phyloP scores from a whole-genome alignment of 352 stramenopile genomes.

The Phytophthora boehmeriae region DNA sequence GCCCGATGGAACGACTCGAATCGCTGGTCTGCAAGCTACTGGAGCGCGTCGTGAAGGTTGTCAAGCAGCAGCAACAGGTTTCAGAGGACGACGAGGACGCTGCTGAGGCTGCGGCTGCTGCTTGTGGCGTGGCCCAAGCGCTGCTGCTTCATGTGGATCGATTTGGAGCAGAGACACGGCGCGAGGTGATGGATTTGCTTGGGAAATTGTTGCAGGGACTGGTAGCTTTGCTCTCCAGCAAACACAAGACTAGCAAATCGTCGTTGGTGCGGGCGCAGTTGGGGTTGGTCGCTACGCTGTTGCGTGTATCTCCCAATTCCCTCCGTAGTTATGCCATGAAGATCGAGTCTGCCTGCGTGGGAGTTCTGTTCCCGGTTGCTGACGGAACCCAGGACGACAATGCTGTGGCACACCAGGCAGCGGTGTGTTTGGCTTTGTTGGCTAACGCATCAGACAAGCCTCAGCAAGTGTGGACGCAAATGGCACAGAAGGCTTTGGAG shows the following conservation, averaged over 20 bases:
- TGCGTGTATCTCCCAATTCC: constrained; percentile 59
- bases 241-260: constrained; percentile 21
- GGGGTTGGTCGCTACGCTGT: constrained; percentile 49
- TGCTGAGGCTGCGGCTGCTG: constrained; percentile 33
- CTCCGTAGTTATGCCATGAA: constrained; percentile 65
- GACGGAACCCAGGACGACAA: constrained; percentile 28
- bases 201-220: constrained; percentile 65
- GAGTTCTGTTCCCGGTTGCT: constrained; percentile 26
- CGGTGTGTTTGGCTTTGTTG: constrained; percentile 53
- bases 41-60: constrained; percentile 65
- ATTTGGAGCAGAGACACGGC: constrained; percentile 59
- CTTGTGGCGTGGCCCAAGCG: constrained; percentile 50
- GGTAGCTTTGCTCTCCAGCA: constrained; percentile 49
- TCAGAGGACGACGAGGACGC: constrained; percentile 35
- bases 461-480: constrained; percentile 65
- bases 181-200: constrained; percentile 64
- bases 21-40: constrained; percentile 55
- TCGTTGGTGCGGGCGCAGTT: constrained; percentile 36
- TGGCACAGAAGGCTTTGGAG: constrained; percentile 64
- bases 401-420: constrained; percentile 22
- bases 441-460: constrained; percentile 71
- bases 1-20: constrained; percentile 64
- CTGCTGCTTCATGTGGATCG: constrained; percentile 58
- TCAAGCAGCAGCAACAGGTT: constrained; percentile 64
- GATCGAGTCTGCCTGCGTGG: constrained; percentile 59